Base-by-base conservation (phyloP, 108 stramenopile genomes). In the Cyclotella choctawhatcheeana region DNA sequence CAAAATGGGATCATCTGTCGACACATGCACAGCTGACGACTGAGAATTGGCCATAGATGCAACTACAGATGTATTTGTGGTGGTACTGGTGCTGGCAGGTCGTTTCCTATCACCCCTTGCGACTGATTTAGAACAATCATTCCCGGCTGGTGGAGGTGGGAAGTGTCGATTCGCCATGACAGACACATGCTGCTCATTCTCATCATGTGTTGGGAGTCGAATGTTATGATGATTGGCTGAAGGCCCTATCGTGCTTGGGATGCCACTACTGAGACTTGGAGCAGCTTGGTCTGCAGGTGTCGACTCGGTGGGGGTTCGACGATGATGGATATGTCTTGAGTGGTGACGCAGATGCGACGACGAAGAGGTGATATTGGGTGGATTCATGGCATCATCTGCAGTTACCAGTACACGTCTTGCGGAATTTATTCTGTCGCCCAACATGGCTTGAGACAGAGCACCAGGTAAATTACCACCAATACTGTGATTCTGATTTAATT, bases 321-420 rank as follows among this genome's bases (percentile, higher is more conserved):
- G 63, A 52, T 77, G 62, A 58, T 77, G 68, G 31, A 63, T 35
- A 77, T 77, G 76, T 44, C 76, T 77, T 25, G 63, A 63, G 67
- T 69, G 76, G 48, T 69, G 55, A 37, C 61, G 47, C 63, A 44
- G 63, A 64, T 70, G 76, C 40, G 61, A 44, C 21, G 59, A 43
- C 34, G 43, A 30, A 14, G 32, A 64, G 8, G 68, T 27, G 22
- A 59, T 52, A 21, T 67, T 45, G 10, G 76, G 76, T 33, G 68
- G 62, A 33, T 53, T 30, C 2, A 51, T 53, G 1, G 50, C 25
- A 51, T 58, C 68, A 58, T 77, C 76, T 26, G 68, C 53, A 17
- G 76, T 69, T 6, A 70, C 76, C 16, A 58, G 51, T 8, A 77
- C 60, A 62, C 70, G 76, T 35, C 63, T 31, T 25, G 73, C 25